A percentile compares a stretch with the other conserved stretches of the same genome.
These are phyloP conservation scores for Candolleomyces aberdarensis DNA, from an alignment of 768 basidiomycete species.

Conservation along the genomic window DNA sequence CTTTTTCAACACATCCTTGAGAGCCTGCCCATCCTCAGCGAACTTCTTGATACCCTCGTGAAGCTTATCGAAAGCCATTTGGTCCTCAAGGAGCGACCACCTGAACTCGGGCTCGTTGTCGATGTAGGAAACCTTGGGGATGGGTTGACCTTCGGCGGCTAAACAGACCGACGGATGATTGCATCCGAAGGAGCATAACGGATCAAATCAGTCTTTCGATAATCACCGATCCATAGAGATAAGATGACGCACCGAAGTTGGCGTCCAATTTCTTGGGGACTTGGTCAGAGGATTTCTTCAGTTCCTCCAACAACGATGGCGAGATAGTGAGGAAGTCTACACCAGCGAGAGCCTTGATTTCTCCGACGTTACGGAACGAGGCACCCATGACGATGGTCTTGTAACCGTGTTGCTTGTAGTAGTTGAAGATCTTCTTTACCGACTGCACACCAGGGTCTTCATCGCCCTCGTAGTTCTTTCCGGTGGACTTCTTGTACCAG, in stretches of 20 bases:
- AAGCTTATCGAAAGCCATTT: constrained; percentile 98
- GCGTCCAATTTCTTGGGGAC: constrained; percentile 87
- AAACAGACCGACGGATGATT: constrained; percentile 3
- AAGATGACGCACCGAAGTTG: constrained; percentile 44
- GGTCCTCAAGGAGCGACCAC: constrained; percentile 87
- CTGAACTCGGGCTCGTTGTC: constrained; percentile 97
- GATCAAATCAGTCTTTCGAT: constrained; percentile 4
- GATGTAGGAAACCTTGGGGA: constrained; percentile 79
- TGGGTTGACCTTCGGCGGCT: constrained; percentile 57
- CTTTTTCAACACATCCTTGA: constrained; percentile 77
- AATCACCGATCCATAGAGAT: constrained; percentile 3
- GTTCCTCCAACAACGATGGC: constrained; percentile 86
- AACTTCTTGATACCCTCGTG: constrained; percentile 99
- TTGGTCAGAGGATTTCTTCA: constrained; percentile 71
- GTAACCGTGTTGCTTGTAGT: constrained; percentile 98
- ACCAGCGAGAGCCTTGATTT: constrained; percentile 93
- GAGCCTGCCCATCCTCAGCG: constrained; percentile 88
- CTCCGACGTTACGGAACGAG: constrained; percentile 97
- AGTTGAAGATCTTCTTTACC: constrained; percentile 97
- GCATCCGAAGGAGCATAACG: not conserved
- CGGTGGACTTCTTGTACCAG: constrained; percentile 95
- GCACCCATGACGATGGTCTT: constrained; percentile 99
- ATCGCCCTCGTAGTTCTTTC: constrained; percentile 85
- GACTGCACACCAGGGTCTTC: constrained; percentile 95
- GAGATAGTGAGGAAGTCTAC: constrained; percentile 98